Base-by-base conservation (phyloP, 495 filamentous ascomycete genomes). In the Xylaria cubensis region DNA sequence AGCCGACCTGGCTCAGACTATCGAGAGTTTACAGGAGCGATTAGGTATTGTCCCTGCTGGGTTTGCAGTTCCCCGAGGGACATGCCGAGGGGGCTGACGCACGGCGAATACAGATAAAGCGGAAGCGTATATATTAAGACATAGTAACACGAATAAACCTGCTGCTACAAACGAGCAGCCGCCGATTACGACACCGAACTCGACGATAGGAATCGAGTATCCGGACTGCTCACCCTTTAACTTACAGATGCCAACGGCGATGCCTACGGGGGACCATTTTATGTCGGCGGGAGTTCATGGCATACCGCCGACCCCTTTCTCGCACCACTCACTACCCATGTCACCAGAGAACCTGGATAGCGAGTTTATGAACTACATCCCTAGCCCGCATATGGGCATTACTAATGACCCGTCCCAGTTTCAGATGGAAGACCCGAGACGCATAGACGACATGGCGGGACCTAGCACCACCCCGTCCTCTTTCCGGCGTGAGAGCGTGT, bases 1-100 rank as follows among this genome's bases (percentile, higher is more conserved):
- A 32, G 72, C 72, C 56, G 72, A 73, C 29, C 44, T 73, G 51
- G 65, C 72, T n/a, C 72, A 73, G 56, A 73, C 72, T 2, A 69
- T 73, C 39, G 72, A 73, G 59, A 65, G 56, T 48, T 59, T 73
- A 69, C 72, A 73, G 50, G 66, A 73, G 41, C 53, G 72, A 69
- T 73, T 73, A 73, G 66, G 72, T 73, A 72, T 32, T 62, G 36
- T 53, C 34, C 46, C 29, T 56, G 10, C 70, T 42, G 13, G 34
- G 32, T 32, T 39, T 42, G 51, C 13, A 34, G 26, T 21, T 29
- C 6, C 32, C 5, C 29, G 34, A 17, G 44, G 56, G 32, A 41
- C 32, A n/a, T 41, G 3, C 21, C 44, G 44, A 55, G 58, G 32
- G 56, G 10, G 44, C 68, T 70, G 68, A 70, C 68, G 21, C n/a